Evolutionary conservation across 2,329 filamentous ascomycete genomes (phyloP).

Genomic region (Monilinia polystroma): DNA sequence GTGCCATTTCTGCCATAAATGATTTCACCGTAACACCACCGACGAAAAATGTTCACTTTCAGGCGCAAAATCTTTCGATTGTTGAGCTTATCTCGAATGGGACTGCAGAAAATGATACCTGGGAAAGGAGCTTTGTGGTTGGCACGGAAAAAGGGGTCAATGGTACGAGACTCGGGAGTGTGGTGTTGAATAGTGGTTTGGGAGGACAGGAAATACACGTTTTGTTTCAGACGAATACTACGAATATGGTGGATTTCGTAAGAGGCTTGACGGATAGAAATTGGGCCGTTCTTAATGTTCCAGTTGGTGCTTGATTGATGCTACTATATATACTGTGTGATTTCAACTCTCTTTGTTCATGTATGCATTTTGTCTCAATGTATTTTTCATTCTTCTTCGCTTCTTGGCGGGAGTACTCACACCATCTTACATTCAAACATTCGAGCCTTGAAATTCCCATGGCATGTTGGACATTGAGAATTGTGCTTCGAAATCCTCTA

Average conservation of each 20-base stretch:
- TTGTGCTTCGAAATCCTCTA: conserved; percentile 12
- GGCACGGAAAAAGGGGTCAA: conserved; percentile 2
- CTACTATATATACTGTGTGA: background rate
- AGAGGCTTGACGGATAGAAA: background rate
- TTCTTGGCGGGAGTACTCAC: background rate
- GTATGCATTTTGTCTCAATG: background rate
- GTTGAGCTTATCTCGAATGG: background rate
- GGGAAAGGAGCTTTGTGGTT: conserved; percentile 1
- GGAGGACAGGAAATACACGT: background rate
- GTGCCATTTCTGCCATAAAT: conserved; percentile 3
- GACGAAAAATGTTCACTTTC: conserved; percentile 12
- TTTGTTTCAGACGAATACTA: background rate
- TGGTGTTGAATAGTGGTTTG: background rate
- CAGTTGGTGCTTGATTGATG: background rate
- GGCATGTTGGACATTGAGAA: background rate
- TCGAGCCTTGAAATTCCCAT: background rate
- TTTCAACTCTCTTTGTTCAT: background rate
- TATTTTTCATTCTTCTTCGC: background rate
- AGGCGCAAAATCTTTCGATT: conserved; percentile 9
- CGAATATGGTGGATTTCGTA: background rate
- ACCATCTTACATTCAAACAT: background rate
- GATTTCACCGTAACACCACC: conserved; percentile 10
- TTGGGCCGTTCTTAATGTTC: background rate
- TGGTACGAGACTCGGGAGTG: conserved; percentile 3
- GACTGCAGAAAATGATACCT: background rate